phyloP scores from a whole-genome alignment of 208 protist species.

The Acanthamoeba triangularis region DNA sequence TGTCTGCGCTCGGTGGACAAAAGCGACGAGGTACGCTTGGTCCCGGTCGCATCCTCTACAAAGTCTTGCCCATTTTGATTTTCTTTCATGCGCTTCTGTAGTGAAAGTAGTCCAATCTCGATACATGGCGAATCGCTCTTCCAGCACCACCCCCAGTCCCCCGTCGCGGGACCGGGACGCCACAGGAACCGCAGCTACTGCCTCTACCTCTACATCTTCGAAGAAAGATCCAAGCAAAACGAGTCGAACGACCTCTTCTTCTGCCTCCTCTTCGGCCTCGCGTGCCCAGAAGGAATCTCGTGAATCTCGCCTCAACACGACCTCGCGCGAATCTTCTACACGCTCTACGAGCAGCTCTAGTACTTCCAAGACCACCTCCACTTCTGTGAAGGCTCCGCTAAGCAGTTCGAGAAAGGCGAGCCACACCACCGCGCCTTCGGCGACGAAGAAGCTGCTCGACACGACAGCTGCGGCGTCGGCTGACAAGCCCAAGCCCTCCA shows the following conservation, averaged over 20 bases:
- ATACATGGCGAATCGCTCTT: neutral
- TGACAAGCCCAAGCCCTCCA: neutral
- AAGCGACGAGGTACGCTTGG: neutral
- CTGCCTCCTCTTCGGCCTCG: too few species aligned
- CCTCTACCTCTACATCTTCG: neutral
- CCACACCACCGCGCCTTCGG: neutral
- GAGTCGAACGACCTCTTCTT: too few species aligned
- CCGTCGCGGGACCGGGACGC: neutral
- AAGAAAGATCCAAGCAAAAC: too few species aligned
- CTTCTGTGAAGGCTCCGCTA: neutral
- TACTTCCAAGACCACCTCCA: neutral
- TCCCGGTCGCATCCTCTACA: neutral
- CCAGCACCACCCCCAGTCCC: neutral
- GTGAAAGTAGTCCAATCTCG: constrained; percentile 1
- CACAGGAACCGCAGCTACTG: neutral
- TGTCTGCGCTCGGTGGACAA: neutral
- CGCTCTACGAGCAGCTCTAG: neutral
- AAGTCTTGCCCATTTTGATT: neutral
- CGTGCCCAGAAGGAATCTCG: too few species aligned
- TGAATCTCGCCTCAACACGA: neutral
- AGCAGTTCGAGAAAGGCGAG: neutral
- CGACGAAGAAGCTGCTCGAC: constrained; percentile 15
- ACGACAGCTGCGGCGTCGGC: neutral
- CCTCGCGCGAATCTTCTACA: neutral
- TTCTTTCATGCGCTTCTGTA: neutral